Percentiles rank a stretch among this genome's conserved stretches.
Conservation (phyloP, 371 early-diverging fungal species). For the Actinomucor elegans region DNA sequence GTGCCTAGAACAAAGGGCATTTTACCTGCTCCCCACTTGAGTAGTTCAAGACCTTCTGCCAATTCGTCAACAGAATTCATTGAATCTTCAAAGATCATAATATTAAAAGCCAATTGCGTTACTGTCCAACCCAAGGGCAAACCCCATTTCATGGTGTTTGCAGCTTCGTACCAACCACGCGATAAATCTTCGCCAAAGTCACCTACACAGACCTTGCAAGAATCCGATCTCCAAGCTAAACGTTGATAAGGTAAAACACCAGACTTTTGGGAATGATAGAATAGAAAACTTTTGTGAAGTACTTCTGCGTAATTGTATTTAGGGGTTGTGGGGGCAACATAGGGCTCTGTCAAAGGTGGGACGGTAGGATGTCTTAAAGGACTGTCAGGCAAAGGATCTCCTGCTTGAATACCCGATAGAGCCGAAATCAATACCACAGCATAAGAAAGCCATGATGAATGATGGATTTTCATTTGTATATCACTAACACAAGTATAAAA, state of each 20-base stretch:
- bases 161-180: conserved; percentile 64
- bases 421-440: background rate
- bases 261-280: conserved; percentile 57
- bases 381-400: conserved; percentile 13
- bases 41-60: conserved; percentile 49
- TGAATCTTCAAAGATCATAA: conserved; percentile 51
- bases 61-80: conserved; percentile 53
- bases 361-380: conserved; percentile 30
- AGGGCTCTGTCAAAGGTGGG: conserved; percentile 33
- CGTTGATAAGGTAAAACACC: conserved; percentile 56
- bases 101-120: conserved; percentile 54
- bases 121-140: conserved; percentile 54
- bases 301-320: conserved; percentile 60
- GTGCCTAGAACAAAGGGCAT: background rate
- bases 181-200: conserved; percentile 56
- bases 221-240: conserved; percentile 60
- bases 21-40: conserved; percentile 56
- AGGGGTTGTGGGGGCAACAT: conserved; percentile 44
- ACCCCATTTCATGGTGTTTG: conserved; percentile 68
- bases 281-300: conserved; percentile 55
- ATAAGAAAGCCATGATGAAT: conserved; percentile 15
- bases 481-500: too few species aligned
- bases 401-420: background rate
- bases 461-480: conserved; percentile 1
- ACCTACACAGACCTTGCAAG: conserved; percentile 56